Conservation (phyloP, 129 eudicot species). For the Scalesia atractyloides region DNA sequence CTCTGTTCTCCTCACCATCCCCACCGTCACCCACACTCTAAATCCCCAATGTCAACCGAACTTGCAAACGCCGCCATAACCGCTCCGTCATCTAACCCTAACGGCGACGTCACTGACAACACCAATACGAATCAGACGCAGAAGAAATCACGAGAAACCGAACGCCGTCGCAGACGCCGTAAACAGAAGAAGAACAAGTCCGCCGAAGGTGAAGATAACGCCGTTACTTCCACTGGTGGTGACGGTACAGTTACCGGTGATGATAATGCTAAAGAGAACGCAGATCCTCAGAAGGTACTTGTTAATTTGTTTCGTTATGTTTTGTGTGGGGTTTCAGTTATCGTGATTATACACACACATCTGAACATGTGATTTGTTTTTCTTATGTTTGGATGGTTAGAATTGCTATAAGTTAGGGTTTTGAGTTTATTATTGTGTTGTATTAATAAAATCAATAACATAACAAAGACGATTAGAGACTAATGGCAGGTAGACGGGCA, state of each 20-base stretch:
- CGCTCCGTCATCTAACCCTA: not conserved
- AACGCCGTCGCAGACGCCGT: conserved; percentile 85
- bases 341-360: too few relatives aligned
- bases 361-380: too few relatives aligned
- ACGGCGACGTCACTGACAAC: not conserved
- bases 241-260: conserved; percentile 39
- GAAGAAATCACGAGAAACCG: conserved; percentile 74
- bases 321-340: not conserved
- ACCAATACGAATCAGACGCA: conserved; percentile 6
- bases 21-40: not conserved
- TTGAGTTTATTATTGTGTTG: too few relatives aligned
- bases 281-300: conserved; percentile 61
- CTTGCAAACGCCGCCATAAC: not conserved
- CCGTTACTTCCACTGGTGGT: not conserved
- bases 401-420: too few relatives aligned
- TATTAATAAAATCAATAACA: too few relatives aligned
- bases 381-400: too few relatives aligned
- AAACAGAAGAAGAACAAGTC: conserved; percentile 84
- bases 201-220: conserved; percentile 42
- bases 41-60: not conserved
- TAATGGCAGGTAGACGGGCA: too few relatives aligned
- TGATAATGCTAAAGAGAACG: conserved; percentile 57
- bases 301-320: conserved; percentile 19
- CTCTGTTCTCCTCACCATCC: not conserved
- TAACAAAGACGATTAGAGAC: too few relatives aligned